Conservation (phyloP, 192 early-diverging fungal genomes). For the Coemansia sp. region DNA sequence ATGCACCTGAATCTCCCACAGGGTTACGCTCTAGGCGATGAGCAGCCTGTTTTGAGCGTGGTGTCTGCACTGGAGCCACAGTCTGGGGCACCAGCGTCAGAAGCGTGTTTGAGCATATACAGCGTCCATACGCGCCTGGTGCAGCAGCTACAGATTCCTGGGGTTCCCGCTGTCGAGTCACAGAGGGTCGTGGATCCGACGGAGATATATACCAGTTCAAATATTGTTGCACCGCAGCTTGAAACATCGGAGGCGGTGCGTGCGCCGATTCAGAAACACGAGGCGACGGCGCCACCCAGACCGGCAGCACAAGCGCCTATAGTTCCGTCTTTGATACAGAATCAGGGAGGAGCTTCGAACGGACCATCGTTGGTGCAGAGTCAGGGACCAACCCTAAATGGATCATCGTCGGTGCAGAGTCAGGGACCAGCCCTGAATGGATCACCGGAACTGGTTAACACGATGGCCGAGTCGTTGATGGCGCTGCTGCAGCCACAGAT, state of each 20-base stretch:
- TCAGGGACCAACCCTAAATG: neutral
- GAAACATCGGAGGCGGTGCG: neutral
- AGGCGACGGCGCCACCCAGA: too few species aligned
- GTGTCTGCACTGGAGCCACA: constrained; percentile 28
- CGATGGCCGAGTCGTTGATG: neutral
- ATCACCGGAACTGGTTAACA: neutral
- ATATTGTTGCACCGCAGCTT: neutral
- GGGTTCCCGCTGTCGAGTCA: constrained; percentile 12
- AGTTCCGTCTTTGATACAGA: neutral
- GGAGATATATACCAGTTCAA: constrained; percentile 17
- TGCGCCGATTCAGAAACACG: neutral
- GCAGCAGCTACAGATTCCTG: constrained; percentile 42
- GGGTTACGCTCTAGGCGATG: constrained; percentile 32
- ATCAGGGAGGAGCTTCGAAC: neutral
- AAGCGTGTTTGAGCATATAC: constrained; percentile 31
- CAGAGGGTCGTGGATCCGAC: constrained; percentile 32
- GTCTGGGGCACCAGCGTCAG: neutral
- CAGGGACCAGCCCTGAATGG: neutral
- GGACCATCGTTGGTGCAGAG: neutral
- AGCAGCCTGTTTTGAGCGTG: constrained; percentile 33
- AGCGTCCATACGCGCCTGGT: constrained; percentile 46
- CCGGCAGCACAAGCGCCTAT: neutral
- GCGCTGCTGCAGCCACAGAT: constrained; percentile 28
- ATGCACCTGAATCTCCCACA: constrained; percentile 31
- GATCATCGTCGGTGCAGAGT: neutral